Percentiles rank a stretch among this genome's conserved stretches.
Evolutionary conservation across 2,329 filamentous ascomycete genomes (phyloP).

Genomic region (Pyrenophora tritici-repentis): DNA sequence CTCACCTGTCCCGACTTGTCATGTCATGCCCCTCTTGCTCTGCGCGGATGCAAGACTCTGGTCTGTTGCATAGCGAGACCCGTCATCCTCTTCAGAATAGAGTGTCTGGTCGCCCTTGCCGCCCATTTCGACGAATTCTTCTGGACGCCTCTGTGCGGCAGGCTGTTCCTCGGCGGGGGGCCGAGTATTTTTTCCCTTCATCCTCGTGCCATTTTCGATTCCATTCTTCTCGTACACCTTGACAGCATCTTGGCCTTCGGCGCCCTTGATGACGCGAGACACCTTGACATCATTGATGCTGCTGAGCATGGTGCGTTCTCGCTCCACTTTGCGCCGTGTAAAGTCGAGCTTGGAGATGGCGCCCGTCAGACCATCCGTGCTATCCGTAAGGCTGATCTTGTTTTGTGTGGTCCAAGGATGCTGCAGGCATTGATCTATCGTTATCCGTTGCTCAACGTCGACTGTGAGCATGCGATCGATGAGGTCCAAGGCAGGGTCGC

Average conservation of each 20-base stretch:
- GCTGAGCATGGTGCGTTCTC: conserved; percentile 85
- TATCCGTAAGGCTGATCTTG: conserved; percentile 69
- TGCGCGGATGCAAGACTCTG: conserved; percentile 15
- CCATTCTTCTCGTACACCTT: conserved; percentile 50
- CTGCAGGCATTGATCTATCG: conserved; percentile 85
- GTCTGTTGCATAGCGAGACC: conserved; percentile 45
- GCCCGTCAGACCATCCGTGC: conserved; percentile 89
- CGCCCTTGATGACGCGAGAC: conserved; percentile 62
- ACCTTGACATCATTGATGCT: conserved; percentile 77
- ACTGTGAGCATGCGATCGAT: conserved; percentile 96
- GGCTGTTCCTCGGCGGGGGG: conserved; percentile 65
- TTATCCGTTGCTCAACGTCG: conserved; percentile 80
- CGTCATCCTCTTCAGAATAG: conserved; percentile 65
- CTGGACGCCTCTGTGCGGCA: conserved; percentile 66
- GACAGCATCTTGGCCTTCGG: conserved; percentile 54
- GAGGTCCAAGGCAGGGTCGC: conserved; percentile 85
- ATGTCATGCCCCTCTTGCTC: conserved; percentile 4
- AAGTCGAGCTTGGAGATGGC: conserved; percentile 83
- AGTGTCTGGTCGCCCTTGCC: conserved; percentile 83
- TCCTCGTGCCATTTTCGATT: conserved; percentile 26
- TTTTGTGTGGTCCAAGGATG: conserved; percentile 83
- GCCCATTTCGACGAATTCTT: conserved; percentile 83
- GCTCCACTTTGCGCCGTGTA: conserved; percentile 74
- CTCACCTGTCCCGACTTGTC: neutral
- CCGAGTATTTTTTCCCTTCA: conserved; percentile 11